Base-by-base conservation (phyloP, 1,139 yeast species). In the Saccharomycopsis hybrid region DNA sequence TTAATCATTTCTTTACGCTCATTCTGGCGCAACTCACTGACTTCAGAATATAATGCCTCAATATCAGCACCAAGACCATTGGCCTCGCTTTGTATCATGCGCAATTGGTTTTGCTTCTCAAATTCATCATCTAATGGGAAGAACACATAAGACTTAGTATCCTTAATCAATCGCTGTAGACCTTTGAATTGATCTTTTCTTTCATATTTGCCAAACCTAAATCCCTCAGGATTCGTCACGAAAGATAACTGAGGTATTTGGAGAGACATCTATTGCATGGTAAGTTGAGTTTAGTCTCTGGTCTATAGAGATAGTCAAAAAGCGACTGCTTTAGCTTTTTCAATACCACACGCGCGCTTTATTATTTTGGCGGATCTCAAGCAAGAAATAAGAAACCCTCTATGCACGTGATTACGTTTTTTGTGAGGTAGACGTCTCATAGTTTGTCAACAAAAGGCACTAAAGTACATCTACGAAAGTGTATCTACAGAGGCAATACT, bases 1-100 rank as follows among this genome's bases (percentile, higher is more conserved):
- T 70, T 66, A 60, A 90, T 97, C 96, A 92, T 90, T 54, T 80
- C 74, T 49, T 69, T 69, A 54, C 98, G 70, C 65, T 92, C 98
- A 5, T 64, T 64, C 40, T 85, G 94, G 54, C 97, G 73, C 80
- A 87, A 74, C 52, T 71, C 76, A 60, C 84, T 94, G 52, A 86
- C 75, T 30, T 73, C 70, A 54, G 80, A 83, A 60, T 77, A 80
- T 11, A 80, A 62, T 1, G 73, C 64, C 44, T 78, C 75, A 7
- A 74, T 62, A 56, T 78, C 82, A 5, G 61, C 57, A 1, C 71
- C 66, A 1, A 60, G 56, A 7, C 57, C 58, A 11, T 54, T 57
- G 9, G 57, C 49, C 53, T 80, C 87, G 47, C 76, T 57, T 32
- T 65, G 58, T 2, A 62, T 53, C 73, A 80, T 68, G 54, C 65